These are phyloP conservation scores for Camelina hispida DNA, from an alignment of 345 rosid species.

Conservation along the genomic window DNA sequence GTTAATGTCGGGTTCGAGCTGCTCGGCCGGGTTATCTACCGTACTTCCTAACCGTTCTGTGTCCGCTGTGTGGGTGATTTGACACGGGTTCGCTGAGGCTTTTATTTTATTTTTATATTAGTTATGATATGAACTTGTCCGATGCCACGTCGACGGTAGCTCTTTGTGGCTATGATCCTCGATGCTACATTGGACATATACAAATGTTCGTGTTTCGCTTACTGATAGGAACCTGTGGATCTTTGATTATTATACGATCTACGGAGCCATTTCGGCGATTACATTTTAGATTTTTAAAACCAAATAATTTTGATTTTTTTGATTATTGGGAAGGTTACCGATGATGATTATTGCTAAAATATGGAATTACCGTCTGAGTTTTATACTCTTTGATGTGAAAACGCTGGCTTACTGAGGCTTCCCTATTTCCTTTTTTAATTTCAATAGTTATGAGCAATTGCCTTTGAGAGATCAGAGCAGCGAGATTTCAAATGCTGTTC, in stretches of 20 bases:
- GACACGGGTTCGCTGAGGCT: constrained; percentile 51
- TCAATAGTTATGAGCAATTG: not conserved
- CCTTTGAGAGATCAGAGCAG: constrained; percentile 56
- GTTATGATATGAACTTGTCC: constrained; percentile 31
- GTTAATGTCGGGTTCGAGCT: constrained; percentile 9
- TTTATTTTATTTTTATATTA: not conserved
- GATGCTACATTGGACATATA: constrained; percentile 64
- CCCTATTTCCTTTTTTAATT: not conserved
- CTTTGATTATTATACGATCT: constrained; percentile 5
- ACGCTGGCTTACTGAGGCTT: constrained; percentile 43
- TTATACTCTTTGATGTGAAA: constrained; percentile 37
- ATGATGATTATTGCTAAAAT: constrained; percentile 39
- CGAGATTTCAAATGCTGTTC: constrained; percentile 12
- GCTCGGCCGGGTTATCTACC: constrained; percentile 1
- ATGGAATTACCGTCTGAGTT: constrained; percentile 95
- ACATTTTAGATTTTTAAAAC: not conserved
- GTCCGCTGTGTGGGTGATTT: constrained; percentile 50
- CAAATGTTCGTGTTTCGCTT: constrained; percentile 53
- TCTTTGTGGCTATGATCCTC: constrained; percentile 46
- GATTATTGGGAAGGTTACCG: not conserved
- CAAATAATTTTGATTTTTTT: not conserved
- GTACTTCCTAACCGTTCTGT: constrained; percentile 38
- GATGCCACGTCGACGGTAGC: constrained; percentile 62
- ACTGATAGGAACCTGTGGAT: constrained; percentile 71
- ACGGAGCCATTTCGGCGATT: constrained; percentile 49